These are phyloP conservation scores for Heliamphora exappendiculata DNA, from an alignment of 148 eudicot species.

Conservation along the genomic window DNA sequence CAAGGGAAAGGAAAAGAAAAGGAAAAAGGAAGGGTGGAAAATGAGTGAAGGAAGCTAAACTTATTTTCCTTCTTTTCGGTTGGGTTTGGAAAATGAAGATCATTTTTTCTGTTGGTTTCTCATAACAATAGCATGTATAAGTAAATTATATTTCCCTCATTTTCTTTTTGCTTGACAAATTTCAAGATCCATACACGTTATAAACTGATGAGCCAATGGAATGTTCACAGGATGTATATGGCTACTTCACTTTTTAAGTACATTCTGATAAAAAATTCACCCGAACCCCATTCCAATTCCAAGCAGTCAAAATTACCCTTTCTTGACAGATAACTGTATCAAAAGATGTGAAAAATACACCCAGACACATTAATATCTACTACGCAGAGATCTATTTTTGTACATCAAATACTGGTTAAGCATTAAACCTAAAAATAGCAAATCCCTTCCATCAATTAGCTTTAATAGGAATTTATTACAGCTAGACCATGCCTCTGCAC, in stretches of 20 bases:
- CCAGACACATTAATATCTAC: neutral
- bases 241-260: neutral
- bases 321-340: neutral
- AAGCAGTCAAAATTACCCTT: neutral
- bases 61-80: neutral
- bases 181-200: neutral
- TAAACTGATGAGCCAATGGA: neutral
- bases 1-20: neutral
- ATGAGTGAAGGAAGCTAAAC: neutral
- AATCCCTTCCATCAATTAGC: neutral
- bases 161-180: neutral
- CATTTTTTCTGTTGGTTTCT: neutral
- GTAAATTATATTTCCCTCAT: too few relatives aligned
- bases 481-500: neutral
- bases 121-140: neutral
- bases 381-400: neutral
- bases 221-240: neutral
- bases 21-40: neutral
- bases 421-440: neutral
- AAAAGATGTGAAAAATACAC: neutral
- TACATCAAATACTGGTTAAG: neutral
- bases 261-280: neutral
- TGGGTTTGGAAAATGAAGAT: too few relatives aligned
- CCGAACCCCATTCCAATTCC: slow-evolving; percentile 4
- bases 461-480: neutral